phyloP scores from a whole-genome alignment of 306 rosid species.

The Prunus fruticosa region DNA sequence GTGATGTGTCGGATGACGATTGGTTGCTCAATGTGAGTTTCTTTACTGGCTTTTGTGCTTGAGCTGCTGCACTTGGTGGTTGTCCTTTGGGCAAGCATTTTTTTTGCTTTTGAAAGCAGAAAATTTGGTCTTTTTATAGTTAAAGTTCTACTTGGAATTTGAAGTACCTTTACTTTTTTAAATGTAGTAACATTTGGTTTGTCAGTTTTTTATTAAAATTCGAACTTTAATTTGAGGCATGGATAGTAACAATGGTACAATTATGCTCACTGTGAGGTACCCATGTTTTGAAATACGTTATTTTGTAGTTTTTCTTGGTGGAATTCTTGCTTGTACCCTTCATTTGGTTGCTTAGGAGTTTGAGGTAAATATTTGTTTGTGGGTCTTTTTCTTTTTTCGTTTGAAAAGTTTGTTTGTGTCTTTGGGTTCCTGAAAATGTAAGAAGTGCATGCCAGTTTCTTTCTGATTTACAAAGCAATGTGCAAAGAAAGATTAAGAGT shows the following conservation, averaged over 20 bases:
- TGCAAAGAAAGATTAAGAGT: neutral
- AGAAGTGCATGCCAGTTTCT: neutral
- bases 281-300: neutral
- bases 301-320: neutral
- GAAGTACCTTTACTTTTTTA: neutral
- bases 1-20: slow-evolving; percentile 36
- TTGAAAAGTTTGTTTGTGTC: neutral
- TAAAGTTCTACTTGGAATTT: too few relatives aligned
- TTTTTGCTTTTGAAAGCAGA: neutral
- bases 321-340: neutral
- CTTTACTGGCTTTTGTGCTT: neutral
- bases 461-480: neutral
- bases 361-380: neutral
- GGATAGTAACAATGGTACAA: neutral
- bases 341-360: neutral
- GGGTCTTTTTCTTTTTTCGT: neutral
- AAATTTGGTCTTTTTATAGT: neutral
- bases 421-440: neutral
- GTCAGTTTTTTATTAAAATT: neutral
- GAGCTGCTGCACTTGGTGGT: slow-evolving; percentile 6
- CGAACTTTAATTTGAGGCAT: neutral
- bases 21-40: slow-evolving; percentile 59
- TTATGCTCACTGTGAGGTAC: neutral
- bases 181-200: neutral
- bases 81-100: neutral